Percentiles rank a stretch among this genome's conserved stretches.
Conservation (phyloP, 345 rosid genomes). For the Citrus reticulata region DNA sequence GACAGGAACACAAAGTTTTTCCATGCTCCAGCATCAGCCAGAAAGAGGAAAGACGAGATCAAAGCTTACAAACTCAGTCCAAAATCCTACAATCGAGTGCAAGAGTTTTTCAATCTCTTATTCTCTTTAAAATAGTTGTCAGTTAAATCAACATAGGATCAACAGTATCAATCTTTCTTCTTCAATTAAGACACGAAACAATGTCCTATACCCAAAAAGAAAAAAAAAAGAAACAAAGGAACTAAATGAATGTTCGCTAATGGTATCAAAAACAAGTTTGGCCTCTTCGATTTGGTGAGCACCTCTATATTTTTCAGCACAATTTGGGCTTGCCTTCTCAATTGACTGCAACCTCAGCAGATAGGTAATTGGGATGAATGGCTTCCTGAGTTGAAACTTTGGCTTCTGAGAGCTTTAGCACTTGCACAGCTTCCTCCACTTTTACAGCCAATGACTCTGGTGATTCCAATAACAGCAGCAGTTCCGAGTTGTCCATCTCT, state of each 20-base stretch:
- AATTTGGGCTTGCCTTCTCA: conserved; percentile 18
- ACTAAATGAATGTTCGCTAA: neutral
- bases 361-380: conserved; percentile 38
- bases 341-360: conserved; percentile 8
- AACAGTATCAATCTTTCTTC: too few relatives aligned
- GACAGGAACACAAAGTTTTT: too few relatives aligned
- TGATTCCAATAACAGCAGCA: conserved; percentile 57
- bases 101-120: too few relatives aligned
- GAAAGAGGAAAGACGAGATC: too few relatives aligned
- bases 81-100: too few relatives aligned
- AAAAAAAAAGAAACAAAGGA: too few relatives aligned
- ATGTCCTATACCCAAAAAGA: too few relatives aligned
- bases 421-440: conserved; percentile 55
- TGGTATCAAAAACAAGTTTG: neutral
- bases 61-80: too few relatives aligned
- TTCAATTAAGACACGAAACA: too few relatives aligned
- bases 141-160: too few relatives aligned
- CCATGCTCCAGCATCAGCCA: too few relatives aligned
- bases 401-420: conserved; percentile 34
- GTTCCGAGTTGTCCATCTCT: conserved; percentile 72
- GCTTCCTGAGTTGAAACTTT: conserved; percentile 35
- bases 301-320: neutral
- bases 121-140: too few relatives aligned
- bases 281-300: neutral
- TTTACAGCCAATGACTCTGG: conserved; percentile 51